Conservation (phyloP, 345 rosid species). For the Excoecaria agallocha region DNA sequence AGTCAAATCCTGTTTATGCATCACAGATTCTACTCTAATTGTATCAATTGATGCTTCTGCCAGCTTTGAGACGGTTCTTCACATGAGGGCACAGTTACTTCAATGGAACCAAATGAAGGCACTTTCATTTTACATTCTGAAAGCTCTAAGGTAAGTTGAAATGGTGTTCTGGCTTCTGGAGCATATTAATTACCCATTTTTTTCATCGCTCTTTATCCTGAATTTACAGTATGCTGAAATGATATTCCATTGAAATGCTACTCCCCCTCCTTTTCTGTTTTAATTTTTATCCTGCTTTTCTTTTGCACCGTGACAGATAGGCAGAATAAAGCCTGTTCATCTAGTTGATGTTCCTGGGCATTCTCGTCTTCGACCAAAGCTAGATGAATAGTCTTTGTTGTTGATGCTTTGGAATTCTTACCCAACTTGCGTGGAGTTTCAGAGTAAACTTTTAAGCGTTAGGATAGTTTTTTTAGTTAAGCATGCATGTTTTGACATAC, state of each 20-base stretch:
- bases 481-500: background rate
- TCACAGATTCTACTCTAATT: slow-evolving; percentile 9
- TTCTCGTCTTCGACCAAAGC: slow-evolving; percentile 76
- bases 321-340: slow-evolving; percentile 72
- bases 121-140: slow-evolving; percentile 69
- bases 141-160: slow-evolving; percentile 47
- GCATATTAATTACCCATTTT: background rate
- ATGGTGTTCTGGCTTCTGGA: background rate
- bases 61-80: slow-evolving; percentile 92
- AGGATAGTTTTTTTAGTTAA: background rate
- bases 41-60: slow-evolving; percentile 25
- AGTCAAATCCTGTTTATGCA: background rate
- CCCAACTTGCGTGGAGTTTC: slow-evolving; percentile 69
- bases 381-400: slow-evolving; percentile 83
- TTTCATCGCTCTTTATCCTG: background rate
- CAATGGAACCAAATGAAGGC: slow-evolving; percentile 95
- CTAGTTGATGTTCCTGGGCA: slow-evolving; percentile 96
- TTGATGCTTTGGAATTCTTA: slow-evolving; percentile 88
- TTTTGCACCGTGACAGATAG: slow-evolving; percentile 42
- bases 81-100: slow-evolving; percentile 85
- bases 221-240: background rate
- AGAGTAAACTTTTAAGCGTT: slow-evolving; percentile 50
- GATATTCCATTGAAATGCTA: background rate
- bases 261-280: no score
- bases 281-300: background rate